These are phyloP conservation scores for Cryptosporidium parvum DNA, from an alignment of 169 alveolate genomes.

Conservation along the genomic window DNA sequence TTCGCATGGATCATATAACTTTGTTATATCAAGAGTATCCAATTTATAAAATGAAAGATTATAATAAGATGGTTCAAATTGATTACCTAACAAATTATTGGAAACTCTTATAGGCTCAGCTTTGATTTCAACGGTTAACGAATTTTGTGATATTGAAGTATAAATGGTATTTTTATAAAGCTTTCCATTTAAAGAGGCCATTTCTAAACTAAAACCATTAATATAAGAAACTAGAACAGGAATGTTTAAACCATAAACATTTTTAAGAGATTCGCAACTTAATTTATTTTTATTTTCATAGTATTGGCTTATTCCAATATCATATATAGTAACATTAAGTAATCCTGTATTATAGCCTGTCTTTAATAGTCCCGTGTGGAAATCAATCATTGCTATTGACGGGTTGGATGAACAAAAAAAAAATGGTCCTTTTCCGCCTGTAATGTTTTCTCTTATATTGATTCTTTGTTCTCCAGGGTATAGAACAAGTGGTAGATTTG, in stretches of 20 bases:
- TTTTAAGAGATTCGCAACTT: constrained; percentile 9
- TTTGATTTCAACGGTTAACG: constrained; percentile 1
- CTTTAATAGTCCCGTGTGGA: constrained; percentile 4
- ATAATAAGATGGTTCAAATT: neutral
- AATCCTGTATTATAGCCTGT: constrained; percentile 26
- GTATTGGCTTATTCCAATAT: constrained; percentile 9
- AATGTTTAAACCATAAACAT: neutral
- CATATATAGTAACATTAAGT: constrained; percentile 18
- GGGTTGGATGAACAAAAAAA: constrained; percentile 25
- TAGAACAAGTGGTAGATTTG: constrained; percentile 21
- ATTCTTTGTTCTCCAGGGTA: constrained; percentile 56
- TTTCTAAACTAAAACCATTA: neutral
- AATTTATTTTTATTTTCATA: neutral
- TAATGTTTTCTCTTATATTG: constrained; percentile 4
- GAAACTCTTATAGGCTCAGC: neutral
- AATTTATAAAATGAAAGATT: neutral
- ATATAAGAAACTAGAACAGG: constrained; percentile 33
- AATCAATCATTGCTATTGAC: constrained; percentile 19
- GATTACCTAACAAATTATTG: neutral
- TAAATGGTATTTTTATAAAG: constrained; percentile 35
- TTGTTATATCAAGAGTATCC: constrained; percentile 37
- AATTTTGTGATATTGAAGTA: constrained; percentile 2
- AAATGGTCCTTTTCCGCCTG: constrained; percentile 67
- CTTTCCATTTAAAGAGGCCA: neutral
- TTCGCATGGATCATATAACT: constrained; percentile 26